phyloP scores from a whole-genome alignment of 768 basidiomycete species.

The Hygrocybe coccinea region DNA sequence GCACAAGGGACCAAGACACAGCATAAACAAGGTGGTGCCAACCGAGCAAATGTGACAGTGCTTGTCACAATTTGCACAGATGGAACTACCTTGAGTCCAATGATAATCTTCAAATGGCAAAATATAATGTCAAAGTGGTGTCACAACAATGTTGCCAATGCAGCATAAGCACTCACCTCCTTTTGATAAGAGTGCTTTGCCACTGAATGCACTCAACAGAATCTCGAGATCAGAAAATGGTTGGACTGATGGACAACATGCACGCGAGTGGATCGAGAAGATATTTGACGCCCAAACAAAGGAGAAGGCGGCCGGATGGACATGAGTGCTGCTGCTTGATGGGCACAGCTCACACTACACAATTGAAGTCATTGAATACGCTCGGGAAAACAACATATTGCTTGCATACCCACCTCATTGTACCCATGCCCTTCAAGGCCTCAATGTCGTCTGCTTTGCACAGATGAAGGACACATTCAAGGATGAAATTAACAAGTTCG shows the following conservation, averaged over 20 bases:
- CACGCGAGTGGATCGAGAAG: constrained; percentile 16
- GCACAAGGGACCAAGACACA: constrained; percentile 23
- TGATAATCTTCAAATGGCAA: constrained; percentile 26
- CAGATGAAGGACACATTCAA: constrained; percentile 33
- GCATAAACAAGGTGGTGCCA: constrained; percentile 27
- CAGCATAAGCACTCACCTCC: constrained; percentile 22
- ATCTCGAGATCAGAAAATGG: constrained; percentile 24
- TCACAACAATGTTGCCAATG: constrained; percentile 19
- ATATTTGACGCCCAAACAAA: constrained; percentile 27
- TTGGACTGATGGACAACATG: constrained; percentile 26
- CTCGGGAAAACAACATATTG: constrained; percentile 34
- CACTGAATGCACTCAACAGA: constrained; percentile 12
- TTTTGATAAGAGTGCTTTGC: too few species aligned
- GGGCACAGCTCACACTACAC: constrained; percentile 41
- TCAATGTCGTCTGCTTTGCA: constrained; percentile 43
- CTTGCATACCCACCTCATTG: constrained; percentile 39
- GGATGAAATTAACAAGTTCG: constrained; percentile 21
- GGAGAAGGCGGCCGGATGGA: constrained; percentile 18
- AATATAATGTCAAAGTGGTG: constrained; percentile 22
- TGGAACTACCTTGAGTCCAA: constrained; percentile 19
- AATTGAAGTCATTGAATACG: constrained; percentile 31
- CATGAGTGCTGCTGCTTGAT: constrained; percentile 35
- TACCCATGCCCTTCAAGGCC: constrained; percentile 39
- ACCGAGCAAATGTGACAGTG: constrained; percentile 26
- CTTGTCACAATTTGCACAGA: constrained; percentile 29